Conservation (phyloP, 1,284 basidiomycete species). For the Sanghuangporus sanghuang region DNA sequence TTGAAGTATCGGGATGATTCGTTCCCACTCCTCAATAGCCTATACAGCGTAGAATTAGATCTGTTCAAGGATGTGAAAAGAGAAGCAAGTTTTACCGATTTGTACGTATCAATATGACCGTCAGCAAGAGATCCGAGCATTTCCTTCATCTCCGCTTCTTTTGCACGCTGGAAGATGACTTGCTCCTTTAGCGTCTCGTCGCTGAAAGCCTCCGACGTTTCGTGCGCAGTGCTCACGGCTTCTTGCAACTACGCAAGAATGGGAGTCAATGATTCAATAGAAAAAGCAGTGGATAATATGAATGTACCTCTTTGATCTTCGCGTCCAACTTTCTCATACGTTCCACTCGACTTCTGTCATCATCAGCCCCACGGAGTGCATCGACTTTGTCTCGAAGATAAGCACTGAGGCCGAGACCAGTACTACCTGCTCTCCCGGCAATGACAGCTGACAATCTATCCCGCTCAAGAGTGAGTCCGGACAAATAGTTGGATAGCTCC, state of each 20-base stretch:
- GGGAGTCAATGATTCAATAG: not conserved
- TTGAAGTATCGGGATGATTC: conserved; percentile 82
- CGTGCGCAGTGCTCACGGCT: conserved; percentile 90
- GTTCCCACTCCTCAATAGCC: conserved; percentile 92
- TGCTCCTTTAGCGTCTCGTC: conserved; percentile 92
- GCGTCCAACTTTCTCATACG: conserved; percentile 88
- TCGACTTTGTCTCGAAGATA: conserved; percentile 96
- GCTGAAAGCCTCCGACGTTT: conserved; percentile 93
- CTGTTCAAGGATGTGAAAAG: not conserved
- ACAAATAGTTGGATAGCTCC: conserved; percentile 93
- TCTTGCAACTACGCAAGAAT: conserved; percentile 77
- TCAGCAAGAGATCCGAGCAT: conserved; percentile 85
- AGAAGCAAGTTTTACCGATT: conserved; percentile 51
- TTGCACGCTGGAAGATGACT: conserved; percentile 82
- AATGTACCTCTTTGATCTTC: conserved; percentile 88
- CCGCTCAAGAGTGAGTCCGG: conserved; percentile 85
- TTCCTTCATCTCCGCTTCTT: conserved; percentile 95
- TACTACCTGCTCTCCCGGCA: conserved; percentile 74
- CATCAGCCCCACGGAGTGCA: conserved; percentile 85
- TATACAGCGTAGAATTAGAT: conserved; percentile 26
- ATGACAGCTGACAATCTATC: conserved; percentile 89
- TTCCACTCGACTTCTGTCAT: conserved; percentile 88
- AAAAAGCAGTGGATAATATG: not conserved
- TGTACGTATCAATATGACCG: conserved; percentile 93
- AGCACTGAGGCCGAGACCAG: conserved; percentile 78